These are phyloP conservation scores for Mycena alexandri DNA, from an alignment of 768 basidiomycete genomes.

Conservation along the genomic window DNA sequence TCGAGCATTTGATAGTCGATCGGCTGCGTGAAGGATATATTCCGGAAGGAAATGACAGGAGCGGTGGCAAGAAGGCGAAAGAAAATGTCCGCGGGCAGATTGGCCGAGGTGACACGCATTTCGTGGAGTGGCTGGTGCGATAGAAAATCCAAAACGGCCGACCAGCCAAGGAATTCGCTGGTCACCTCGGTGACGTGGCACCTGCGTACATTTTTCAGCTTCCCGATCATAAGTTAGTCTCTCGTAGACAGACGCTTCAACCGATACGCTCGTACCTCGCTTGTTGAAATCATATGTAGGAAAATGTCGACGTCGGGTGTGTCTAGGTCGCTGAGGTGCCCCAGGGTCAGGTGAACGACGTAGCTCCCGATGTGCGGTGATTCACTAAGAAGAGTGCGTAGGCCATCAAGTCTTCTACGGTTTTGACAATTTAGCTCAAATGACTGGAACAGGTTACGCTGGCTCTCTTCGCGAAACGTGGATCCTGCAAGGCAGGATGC, in stretches of 20 bases:
- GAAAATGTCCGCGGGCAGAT: neutral
- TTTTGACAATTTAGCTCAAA: too few relatives aligned
- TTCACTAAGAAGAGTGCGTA: neutral
- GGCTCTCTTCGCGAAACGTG: neutral
- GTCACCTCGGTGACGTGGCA: neutral
- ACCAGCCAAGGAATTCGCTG: neutral
- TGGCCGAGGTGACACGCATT: neutral
- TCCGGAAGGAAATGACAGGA: neutral
- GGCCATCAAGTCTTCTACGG: neutral
- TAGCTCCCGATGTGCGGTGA: slow-evolving; percentile 2
- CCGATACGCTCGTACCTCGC: too few relatives aligned
- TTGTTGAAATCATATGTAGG: too few relatives aligned
- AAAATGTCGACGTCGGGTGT: neutral
- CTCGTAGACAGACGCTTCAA: too few relatives aligned
- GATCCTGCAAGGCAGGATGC: neutral
- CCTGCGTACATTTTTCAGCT: neutral
- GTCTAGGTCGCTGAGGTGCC: too few relatives aligned
- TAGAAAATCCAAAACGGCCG: neutral
- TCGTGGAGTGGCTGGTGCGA: slow-evolving; percentile 1
- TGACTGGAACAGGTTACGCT: neutral
- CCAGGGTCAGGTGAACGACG: neutral
- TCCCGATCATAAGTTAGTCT: neutral
- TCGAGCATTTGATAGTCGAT: too few relatives aligned
- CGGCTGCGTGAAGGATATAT: too few relatives aligned
- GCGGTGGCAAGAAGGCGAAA: neutral